Conservation (phyloP, 2,329 filamentous ascomycete species). For the Penicillium sumatraense region DNA sequence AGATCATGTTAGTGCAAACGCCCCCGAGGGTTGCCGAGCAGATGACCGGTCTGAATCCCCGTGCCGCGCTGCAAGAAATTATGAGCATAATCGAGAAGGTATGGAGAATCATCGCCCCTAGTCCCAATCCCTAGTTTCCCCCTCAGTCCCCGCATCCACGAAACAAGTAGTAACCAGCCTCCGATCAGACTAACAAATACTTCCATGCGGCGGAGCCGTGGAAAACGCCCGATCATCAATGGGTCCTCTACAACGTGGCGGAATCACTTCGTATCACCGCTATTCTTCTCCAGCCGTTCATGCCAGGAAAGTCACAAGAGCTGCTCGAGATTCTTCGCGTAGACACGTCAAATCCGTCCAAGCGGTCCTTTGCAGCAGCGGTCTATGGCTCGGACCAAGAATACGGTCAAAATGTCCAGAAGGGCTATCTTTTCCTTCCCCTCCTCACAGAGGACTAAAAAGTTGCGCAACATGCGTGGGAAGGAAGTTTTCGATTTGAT, state of each 20-base stretch:
- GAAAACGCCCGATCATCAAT: conserved; percentile 59
- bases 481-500: conserved; percentile 32
- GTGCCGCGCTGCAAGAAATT: conserved; percentile 67
- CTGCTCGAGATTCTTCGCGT: conserved; percentile 83
- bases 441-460: conserved; percentile 44
- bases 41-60: conserved; percentile 69
- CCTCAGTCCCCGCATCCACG: conserved; percentile 10
- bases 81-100: conserved; percentile 67
- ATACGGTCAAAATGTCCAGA: conserved; percentile 65
- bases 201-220: conserved; percentile 72
- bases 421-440: conserved; percentile 59
- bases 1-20: conserved; percentile 46
- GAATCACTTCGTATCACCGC: conserved; percentile 79
- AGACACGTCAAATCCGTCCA: conserved; percentile 48
- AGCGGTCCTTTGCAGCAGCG: conserved; percentile 68
- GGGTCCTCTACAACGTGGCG: conserved; percentile 69
- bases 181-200: conserved; percentile 66
- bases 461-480: conserved; percentile 1
- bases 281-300: conserved; percentile 88
- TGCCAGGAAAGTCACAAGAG: conserved; percentile 75
- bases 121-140: no score
- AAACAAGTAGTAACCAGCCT: conserved; percentile 12
- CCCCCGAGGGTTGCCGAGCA: conserved; percentile 51
- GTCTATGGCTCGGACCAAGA: conserved; percentile 65
- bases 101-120: conserved; percentile 19